Conservation (phyloP, 1,284 basidiomycete species). For the Malassezia caprae region DNA sequence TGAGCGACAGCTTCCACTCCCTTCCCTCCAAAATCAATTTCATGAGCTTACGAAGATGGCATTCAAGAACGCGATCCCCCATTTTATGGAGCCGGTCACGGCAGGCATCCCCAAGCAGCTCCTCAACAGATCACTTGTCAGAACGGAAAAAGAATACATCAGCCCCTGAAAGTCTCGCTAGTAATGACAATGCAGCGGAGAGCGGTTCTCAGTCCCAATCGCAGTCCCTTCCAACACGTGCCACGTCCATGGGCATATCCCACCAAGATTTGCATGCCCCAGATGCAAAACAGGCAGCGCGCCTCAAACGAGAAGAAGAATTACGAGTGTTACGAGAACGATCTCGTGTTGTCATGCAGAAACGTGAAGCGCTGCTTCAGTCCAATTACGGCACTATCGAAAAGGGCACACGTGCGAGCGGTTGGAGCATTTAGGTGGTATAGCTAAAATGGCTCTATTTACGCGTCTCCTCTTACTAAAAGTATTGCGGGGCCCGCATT, state of each 20-base stretch:
- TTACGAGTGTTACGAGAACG: conserved; percentile 65
- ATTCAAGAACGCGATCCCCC: background rate
- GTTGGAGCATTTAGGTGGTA: background rate
- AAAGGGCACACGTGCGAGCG: background rate
- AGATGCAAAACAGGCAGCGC: conserved; percentile 65
- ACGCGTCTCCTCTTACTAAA: background rate
- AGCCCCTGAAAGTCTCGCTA: background rate
- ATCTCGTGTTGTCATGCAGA: conserved; percentile 87
- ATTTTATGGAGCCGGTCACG: background rate
- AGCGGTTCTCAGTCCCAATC: background rate
- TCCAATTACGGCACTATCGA: conserved; percentile 15
- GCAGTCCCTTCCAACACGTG: background rate
- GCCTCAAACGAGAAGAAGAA: conserved; percentile 68
- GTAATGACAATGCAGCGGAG: background rate
- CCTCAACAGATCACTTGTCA: background rate
- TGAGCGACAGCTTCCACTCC: background rate
- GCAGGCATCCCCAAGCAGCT: background rate
- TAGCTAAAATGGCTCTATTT: background rate
- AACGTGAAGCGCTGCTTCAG: conserved; percentile 53
- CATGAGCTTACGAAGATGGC: background rate
- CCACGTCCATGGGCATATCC: background rate
- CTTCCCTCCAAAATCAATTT: background rate
- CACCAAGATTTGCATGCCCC: background rate
- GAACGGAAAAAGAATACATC: background rate
- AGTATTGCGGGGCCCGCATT: background rate